A percentile compares a stretch with the other conserved stretches of the same genome.
These are phyloP conservation scores for Elongisporangium prolatum DNA, from an alignment of 352 stramenopile species.

Conservation along the genomic window DNA sequence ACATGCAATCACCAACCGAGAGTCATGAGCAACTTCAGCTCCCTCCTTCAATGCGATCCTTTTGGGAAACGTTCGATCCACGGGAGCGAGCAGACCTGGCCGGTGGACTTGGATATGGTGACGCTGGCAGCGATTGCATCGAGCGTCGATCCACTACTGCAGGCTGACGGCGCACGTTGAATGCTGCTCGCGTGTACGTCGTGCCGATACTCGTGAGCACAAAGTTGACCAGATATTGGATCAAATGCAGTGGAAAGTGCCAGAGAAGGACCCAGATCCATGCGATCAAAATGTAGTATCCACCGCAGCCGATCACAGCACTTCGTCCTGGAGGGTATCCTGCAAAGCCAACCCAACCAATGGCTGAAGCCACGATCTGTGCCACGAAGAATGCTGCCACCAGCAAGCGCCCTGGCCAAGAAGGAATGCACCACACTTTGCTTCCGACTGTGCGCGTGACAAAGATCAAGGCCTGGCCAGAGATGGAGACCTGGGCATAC, in stretches of 20 bases:
- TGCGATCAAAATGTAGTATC: slow-evolving; percentile 55
- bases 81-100: neutral
- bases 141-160: neutral
- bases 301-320: slow-evolving; percentile 57
- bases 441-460: slow-evolving; percentile 63
- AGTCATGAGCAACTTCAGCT: neutral
- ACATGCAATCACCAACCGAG: too few species aligned
- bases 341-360: slow-evolving; percentile 62
- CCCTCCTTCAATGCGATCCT: neutral
- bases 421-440: slow-evolving; percentile 76
- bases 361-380: slow-evolving; percentile 55
- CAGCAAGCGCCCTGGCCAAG: slow-evolving; percentile 59
- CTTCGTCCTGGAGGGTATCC: slow-evolving; percentile 66
- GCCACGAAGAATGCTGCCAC: slow-evolving; percentile 67
- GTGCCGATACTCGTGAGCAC: slow-evolving; percentile 38
- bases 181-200: slow-evolving; percentile 50
- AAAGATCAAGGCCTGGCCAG: slow-evolving; percentile 70
- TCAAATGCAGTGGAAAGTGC: slow-evolving; percentile 70
- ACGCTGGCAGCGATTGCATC: neutral
- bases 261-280: slow-evolving; percentile 69
- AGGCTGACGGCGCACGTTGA: neutral
- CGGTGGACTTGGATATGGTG: neutral
- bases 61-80: neutral
- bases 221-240: slow-evolving; percentile 74
- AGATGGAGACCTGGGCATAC: slow-evolving; percentile 74